Conservation (phyloP, 2,329 filamentous ascomycete genomes). For the Colletotrichum sp. region DNA sequence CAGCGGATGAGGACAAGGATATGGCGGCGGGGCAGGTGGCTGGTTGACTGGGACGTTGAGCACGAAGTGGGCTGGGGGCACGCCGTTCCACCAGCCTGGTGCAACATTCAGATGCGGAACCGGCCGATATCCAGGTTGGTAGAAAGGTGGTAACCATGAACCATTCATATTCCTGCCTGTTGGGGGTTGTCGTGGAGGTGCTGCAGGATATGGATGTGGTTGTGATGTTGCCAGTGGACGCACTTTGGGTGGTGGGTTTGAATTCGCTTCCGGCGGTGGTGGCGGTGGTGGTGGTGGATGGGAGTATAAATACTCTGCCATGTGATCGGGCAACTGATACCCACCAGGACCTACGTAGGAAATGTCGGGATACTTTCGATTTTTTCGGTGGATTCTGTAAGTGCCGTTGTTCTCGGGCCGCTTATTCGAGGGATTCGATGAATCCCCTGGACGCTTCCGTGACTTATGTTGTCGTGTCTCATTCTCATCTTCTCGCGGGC, state of each 20-base stretch:
- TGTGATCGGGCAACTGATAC: not conserved
- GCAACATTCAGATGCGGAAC: not conserved
- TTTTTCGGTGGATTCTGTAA: not conserved
- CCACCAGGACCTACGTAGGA: not conserved
- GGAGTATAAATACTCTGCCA: not conserved
- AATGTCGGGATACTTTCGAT: not conserved
- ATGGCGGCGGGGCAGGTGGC: not conserved
- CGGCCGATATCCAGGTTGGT: not conserved
- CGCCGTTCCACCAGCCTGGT: not conserved
- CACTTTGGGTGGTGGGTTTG: not conserved
- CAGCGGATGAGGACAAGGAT: not conserved
- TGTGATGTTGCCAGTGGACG: not conserved
- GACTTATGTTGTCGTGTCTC: not conserved
- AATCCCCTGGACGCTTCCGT: not conserved
- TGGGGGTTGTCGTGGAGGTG: not conserved
- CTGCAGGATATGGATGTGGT: not conserved
- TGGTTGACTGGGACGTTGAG: not conserved
- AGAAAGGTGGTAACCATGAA: not conserved
- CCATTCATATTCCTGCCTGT: not conserved
- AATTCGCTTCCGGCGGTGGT: not conserved
- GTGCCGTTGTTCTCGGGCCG: not conserved
- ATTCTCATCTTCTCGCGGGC: not conserved
- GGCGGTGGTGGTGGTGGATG: not conserved
- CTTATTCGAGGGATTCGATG: not conserved
- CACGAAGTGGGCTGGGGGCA: not conserved